Base-by-base conservation (phyloP, 441 rosid genomes). In the Eutrema salsugineum region DNA sequence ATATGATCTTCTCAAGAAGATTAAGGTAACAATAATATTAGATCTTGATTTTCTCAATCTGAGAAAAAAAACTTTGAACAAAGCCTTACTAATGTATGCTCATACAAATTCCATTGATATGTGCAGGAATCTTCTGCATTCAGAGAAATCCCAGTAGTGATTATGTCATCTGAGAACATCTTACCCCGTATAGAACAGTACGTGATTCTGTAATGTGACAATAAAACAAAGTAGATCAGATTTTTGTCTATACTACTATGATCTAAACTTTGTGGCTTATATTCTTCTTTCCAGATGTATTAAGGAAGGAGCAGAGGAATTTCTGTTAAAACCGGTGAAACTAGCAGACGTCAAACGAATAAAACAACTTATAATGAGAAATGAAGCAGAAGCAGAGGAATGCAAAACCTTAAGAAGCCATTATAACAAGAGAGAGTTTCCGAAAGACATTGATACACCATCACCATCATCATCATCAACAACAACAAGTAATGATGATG, bases 141-240 rank as follows among this genome's bases (percentile, higher is more conserved):
- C 42, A 85, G 85, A 67, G 93, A 90, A 75, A 77, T 91, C 12
- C 99, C 97, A 16, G 99, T 94, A 11, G 99, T 94, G 81, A 80
- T 94, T 57, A 94, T 94, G 99, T 94, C 99, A 17, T 91, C 98
- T 11, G 97, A 94, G 82, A 88, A 88, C 73, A 79, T 91, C 63
- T 70, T 90, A 54, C 69, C 97, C 60, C 91, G 90, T 6, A 86
- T 91, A 24, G 87, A 89, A 78, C 82, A 94, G 91, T 90, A 78
- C 58, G 79, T 58, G 56, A 17, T 63, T 63, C 8, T 57, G 24
- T 54, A 14, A 53, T 19, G 39, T 43, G 38, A n/a, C 30, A 47
- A 6, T 19, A 10, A 4, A 11, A 19, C 58, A 69, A 44, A 15
- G 22, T 9, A 32, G 12, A 67, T 74, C 12, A 8, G 33, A 14